A percentile compares a stretch with the other conserved stretches of the same genome.
phyloP scores from a whole-genome alignment of 805 yeast species.

The Cyberlindnera bimundalis region DNA sequence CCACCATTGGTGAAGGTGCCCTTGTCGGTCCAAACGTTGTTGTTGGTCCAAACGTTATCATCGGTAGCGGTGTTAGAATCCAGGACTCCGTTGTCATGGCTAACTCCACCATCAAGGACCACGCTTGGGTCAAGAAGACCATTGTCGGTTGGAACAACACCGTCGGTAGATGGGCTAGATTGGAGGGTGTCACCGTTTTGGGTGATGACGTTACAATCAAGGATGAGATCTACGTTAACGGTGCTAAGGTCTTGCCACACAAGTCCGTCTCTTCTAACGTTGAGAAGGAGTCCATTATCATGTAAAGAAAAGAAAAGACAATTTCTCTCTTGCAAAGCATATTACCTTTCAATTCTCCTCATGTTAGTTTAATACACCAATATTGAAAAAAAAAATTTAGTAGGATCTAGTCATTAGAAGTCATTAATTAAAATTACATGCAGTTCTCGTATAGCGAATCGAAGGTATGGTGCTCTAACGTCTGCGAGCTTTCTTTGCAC shows the following conservation, averaged over 20 bases:
- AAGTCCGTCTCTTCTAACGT: conserved; percentile 94
- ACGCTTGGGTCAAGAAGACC: conserved; percentile 96
- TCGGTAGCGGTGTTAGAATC: conserved; percentile 98
- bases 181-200: conserved; percentile 94
- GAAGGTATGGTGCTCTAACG: too few relatives aligned
- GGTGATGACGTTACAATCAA: conserved; percentile 99
- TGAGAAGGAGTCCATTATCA: conserved; percentile 96
- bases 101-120: conserved; percentile 91
- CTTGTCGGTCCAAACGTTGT: conserved; percentile 98
- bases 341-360: conserved; percentile 7
- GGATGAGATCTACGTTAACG: conserved; percentile 98
- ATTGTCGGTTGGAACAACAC: conserved; percentile 99
- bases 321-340: neutral
- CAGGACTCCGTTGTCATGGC: conserved; percentile 90
- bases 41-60: conserved; percentile 91
- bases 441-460: too few relatives aligned
- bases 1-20: conserved; percentile 87
- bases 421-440: too few relatives aligned
- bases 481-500: too few relatives aligned
- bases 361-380: conserved; percentile 13
- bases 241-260: conserved; percentile 99
- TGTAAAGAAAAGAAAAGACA: conserved; percentile 47
- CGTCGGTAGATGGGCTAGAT: conserved; percentile 98
- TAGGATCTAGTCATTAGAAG: too few relatives aligned
- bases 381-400: neutral